Conservation (phyloP, 352 stramenopile species). For the Pythium phragmitis region DNA sequence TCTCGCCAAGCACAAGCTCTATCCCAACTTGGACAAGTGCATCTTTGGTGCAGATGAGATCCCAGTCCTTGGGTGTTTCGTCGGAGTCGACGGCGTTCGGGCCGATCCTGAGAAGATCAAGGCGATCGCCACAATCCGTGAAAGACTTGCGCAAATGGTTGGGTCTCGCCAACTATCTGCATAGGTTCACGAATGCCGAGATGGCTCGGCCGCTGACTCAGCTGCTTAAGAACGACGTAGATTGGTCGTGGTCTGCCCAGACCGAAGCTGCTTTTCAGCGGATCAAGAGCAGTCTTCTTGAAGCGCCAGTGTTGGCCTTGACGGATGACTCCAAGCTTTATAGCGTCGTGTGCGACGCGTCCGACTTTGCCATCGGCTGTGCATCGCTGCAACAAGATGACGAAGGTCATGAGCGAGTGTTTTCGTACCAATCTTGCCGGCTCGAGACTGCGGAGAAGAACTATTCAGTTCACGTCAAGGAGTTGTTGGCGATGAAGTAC, state of each 20-base stretch:
- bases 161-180: too few species aligned
- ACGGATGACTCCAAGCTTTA: not conserved
- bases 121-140: slow-evolving; percentile 1
- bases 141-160: slow-evolving; percentile 7
- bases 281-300: not conserved
- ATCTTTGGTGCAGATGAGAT: slow-evolving; percentile 29
- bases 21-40: slow-evolving; percentile 30
- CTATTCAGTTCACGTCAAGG: too few species aligned
- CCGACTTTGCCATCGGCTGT: too few species aligned
- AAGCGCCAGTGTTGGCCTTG: not conserved
- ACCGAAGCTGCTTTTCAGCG: not conserved
- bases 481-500: too few species aligned
- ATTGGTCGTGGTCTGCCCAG: not conserved
- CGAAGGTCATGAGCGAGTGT: too few species aligned
- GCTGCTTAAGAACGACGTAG: not conserved
- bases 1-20: slow-evolving; percentile 13
- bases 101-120: slow-evolving; percentile 23
- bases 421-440: too few species aligned
- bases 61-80: slow-evolving; percentile 28
- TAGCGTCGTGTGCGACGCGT: too few species aligned
- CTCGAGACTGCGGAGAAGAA: too few species aligned
- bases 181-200: not conserved
- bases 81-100: slow-evolving; percentile 21
- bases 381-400: too few species aligned
- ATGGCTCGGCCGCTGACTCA: not conserved